A percentile compares a stretch with the other conserved stretches of the same genome.
These are phyloP conservation scores for Pseudopyricularia cyperi DNA, from an alignment of 2,329 filamentous ascomycete species.

Conservation along the genomic window DNA sequence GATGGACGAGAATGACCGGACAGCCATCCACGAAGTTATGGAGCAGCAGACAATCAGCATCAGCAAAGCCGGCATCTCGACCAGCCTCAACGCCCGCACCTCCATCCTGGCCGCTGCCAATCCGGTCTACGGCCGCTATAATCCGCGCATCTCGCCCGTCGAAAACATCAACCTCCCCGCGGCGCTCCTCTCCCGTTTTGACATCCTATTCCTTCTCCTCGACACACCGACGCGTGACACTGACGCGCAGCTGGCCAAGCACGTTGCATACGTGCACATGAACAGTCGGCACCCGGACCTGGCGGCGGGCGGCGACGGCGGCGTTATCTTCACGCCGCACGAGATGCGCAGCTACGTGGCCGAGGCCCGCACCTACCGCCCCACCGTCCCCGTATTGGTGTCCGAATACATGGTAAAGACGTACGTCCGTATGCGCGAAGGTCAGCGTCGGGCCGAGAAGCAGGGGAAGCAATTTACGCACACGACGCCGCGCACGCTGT, in stretches of 20 bases:
- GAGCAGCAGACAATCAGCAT: constrained; percentile 80
- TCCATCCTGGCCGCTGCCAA: constrained; percentile 95
- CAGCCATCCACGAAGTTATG: constrained; percentile 80
- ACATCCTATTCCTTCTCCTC: constrained; percentile 90
- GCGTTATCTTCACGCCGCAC: constrained; percentile 74
- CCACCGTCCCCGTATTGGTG: constrained; percentile 69
- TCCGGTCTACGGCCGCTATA: constrained; percentile 94
- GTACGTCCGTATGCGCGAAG: constrained; percentile 86
- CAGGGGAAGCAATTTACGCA: constrained; percentile 88
- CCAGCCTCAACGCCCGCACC: constrained; percentile 85
- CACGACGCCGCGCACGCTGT: constrained; percentile 83
- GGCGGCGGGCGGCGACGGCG: constrained; percentile 23
- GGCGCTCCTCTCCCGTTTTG: constrained; percentile 90
- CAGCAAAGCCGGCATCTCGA: constrained; percentile 58
- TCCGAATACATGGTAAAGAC: constrained; percentile 96
- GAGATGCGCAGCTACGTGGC: constrained; percentile 96
- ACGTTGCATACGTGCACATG: constrained; percentile 96
- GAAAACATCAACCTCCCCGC: constrained; percentile 99
- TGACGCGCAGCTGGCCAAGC: constrained; percentile 86
- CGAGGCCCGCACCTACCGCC: constrained; percentile 78
- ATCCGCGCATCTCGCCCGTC: constrained; percentile 89
- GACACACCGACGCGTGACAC: constrained; percentile 83
- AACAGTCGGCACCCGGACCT: constrained; percentile 82
- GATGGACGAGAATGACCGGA: constrained; percentile 75
- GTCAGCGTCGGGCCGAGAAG: constrained; percentile 83